phyloP scores from a whole-genome alignment of 345 rosid species.

The Euphorbia tirucalli region DNA sequence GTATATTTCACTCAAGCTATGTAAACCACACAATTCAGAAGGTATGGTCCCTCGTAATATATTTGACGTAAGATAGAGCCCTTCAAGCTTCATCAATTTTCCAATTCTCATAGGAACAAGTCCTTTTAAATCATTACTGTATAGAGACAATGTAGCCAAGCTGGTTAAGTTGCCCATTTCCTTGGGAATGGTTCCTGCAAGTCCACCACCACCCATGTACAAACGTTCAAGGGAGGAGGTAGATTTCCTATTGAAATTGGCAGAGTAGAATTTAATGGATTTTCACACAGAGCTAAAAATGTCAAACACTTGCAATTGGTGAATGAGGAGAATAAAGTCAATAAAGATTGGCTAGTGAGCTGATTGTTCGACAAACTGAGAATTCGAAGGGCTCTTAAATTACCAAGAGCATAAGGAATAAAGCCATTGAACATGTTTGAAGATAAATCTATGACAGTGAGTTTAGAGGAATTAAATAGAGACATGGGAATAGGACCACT shows the following conservation, averaged over 20 bases:
- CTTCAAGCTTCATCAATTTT: background rate
- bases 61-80: background rate
- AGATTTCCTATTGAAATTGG: background rate
- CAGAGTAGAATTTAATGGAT: background rate
- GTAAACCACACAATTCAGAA: background rate
- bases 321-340: background rate
- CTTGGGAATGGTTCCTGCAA: background rate
- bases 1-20: too few species aligned
- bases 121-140: background rate
- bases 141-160: background rate
- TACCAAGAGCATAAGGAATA: background rate
- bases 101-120: background rate
- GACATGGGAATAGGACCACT: background rate
- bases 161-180: background rate
- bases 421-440: background rate
- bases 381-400: background rate
- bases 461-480: background rate
- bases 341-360: background rate
- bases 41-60: background rate
- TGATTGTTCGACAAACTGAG: background rate
- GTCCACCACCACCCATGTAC: background rate
- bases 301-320: background rate
- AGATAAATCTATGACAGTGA: background rate
- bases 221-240: background rate
- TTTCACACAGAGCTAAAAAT: background rate